A percentile compares a stretch with the other conserved stretches of the same genome.
phyloP scores from a whole-genome alignment of 2,329 filamentous ascomycete genomes.

The Tolypocladium amazonense region DNA sequence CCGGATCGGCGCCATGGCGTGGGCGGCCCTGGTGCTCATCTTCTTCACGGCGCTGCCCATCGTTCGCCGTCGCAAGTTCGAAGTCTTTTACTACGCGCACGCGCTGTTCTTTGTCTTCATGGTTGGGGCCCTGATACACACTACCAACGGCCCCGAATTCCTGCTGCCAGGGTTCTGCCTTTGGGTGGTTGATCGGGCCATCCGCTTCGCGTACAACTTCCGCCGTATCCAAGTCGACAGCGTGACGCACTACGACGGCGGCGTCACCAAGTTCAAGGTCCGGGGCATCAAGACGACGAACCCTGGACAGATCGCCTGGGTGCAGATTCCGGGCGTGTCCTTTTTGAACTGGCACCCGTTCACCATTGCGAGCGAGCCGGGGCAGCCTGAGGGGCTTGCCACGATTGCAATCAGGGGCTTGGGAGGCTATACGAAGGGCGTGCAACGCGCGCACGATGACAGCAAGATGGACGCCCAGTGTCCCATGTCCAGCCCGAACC shows the following conservation, averaged over 20 bases:
- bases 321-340: constrained; percentile 10
- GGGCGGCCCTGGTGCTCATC: constrained; percentile 8
- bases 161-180: constrained; percentile 11
- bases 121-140: constrained; percentile 11
- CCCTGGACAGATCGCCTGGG: constrained; percentile 13
- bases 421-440: constrained; percentile 1
- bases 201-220: constrained; percentile 11
- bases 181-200: constrained; percentile 10
- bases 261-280: constrained; percentile 11
- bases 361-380: constrained; percentile 9
- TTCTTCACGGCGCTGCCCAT: constrained; percentile 10
- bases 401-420: constrained; percentile 7
- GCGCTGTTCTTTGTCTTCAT: constrained; percentile 13
- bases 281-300: constrained; percentile 3
- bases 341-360: constrained; percentile 16
- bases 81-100: constrained; percentile 14
- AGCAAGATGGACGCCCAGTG: background rate
- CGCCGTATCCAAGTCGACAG: constrained; percentile 4
- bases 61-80: constrained; percentile 9
- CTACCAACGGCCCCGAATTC: constrained; percentile 12
- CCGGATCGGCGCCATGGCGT: constrained; percentile 11
- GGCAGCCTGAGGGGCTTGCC: background rate
- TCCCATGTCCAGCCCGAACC: background rate
- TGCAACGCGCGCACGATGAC: background rate
- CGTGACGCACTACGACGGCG: constrained; percentile 7